Base-by-base conservation (phyloP, 2,329 filamentous ascomycete genomes). In the Neurospora sp. region DNA sequence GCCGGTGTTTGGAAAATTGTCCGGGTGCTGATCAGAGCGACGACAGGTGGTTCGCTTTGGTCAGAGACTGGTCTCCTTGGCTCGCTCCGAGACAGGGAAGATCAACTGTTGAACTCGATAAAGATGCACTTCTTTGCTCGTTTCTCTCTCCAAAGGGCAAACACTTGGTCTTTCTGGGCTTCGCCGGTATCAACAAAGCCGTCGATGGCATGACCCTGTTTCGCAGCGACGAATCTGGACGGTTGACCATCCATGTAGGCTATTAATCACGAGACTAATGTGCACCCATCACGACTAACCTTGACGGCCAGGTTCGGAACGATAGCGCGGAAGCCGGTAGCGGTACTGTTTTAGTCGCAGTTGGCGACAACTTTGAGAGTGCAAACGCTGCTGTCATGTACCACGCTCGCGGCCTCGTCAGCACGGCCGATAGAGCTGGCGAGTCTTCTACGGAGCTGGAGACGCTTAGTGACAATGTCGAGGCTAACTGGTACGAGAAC, bases 81-180 rank as follows among this genome's bases (percentile, higher is more conserved):
- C 82, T 97, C 11, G 93, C 91, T 8, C 95, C 95, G n/a, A 85
- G 93, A 46, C 94, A 97, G 78, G 94, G 94, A 13, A 89, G 86
- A 72, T 79, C 82, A 3, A 81, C 81, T 0, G 91, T 97, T 70
- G 81, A 82, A 4, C 82, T 94, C 4, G 90, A 93, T 72, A 92
- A 93, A 74, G 92, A 96, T 76, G 93, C 89, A 1, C 80, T 97
- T 2, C 78, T 97, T 19, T 89, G 90, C 71, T 92, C 92, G 0
- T 97, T 97, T 74, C 81, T 97, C 81, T 97, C 28, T 90, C 88
- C 33, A 79, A 83, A 91, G 73, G 94, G 95, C 0, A 85, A 89
- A 28, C 90, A 93, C 78, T 80, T 97, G 6, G 92, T 94, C 1
- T 80, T 85, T 11, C 75, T 85, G 0, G 84, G 84, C 67, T 74